These are phyloP conservation scores for Martiniozyma abietophila DNA, from an alignment of 805 yeast genomes.

Conservation along the genomic window DNA sequence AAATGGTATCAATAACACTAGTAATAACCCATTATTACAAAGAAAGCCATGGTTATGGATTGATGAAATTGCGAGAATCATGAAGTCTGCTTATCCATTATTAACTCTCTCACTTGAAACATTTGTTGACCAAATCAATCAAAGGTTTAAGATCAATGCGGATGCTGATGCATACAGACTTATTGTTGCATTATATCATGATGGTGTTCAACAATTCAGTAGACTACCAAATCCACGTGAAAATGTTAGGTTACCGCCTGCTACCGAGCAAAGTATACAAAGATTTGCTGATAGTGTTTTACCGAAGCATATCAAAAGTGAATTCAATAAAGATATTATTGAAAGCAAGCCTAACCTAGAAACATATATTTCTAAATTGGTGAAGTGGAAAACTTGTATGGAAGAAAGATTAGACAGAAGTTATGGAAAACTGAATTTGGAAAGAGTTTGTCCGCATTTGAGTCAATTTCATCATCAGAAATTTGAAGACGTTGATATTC, in stretches of 20 bases:
- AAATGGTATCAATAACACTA: constrained; percentile 1
- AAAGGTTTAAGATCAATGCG: constrained; percentile 83
- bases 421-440: constrained; percentile 70
- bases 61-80: constrained; percentile 83
- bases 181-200: constrained; percentile 85
- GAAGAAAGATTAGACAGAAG: constrained; percentile 88
- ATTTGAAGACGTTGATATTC: constrained; percentile 94
- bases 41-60: constrained; percentile 91
- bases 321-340: constrained; percentile 87
- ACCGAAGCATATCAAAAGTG: constrained; percentile 80
- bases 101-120: constrained; percentile 90
- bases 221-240: constrained; percentile 80
- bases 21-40: constrained; percentile 8
- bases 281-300: constrained; percentile 89
- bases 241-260: constrained; percentile 80
- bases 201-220: constrained; percentile 85
- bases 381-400: constrained; percentile 87
- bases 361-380: constrained; percentile 68
- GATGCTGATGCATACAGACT: constrained; percentile 95
- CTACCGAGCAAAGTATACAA: constrained; percentile 80
- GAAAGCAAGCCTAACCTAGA: constrained; percentile 81
- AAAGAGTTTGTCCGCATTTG: constrained; percentile 86
- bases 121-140: constrained; percentile 88
- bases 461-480: constrained; percentile 97
- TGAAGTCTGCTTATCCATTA: constrained; percentile 94